Percentiles rank a stretch among this genome's conserved stretches.
These are phyloP conservation scores for Aureobasidium sp. DNA, from an alignment of 2,329 filamentous ascomycete species.

Conservation along the genomic window DNA sequence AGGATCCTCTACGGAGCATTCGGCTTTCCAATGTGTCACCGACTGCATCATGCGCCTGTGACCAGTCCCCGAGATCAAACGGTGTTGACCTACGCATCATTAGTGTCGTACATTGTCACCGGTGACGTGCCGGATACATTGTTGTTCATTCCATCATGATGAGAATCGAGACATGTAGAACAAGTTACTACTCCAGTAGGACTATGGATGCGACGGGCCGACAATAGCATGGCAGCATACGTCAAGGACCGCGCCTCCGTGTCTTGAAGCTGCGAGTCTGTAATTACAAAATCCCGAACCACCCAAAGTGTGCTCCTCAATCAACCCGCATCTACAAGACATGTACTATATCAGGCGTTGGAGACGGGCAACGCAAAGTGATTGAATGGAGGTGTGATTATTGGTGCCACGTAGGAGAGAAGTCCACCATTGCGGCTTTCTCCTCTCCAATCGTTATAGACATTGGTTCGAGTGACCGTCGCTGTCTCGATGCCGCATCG, in stretches of 20 bases:
- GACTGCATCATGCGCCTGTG: too few relatives aligned
- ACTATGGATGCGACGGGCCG: too few relatives aligned
- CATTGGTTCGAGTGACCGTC: too few relatives aligned
- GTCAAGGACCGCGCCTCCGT: not conserved
- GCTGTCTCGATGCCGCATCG: not conserved
- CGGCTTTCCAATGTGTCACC: too few relatives aligned
- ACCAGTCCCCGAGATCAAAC: too few relatives aligned
- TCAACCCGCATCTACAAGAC: not conserved
- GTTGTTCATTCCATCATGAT: too few relatives aligned
- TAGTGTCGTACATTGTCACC: too few relatives aligned
- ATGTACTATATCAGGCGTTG: not conserved
- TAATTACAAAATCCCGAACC: not conserved
- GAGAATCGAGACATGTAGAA: not conserved
- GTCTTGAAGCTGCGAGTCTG: not conserved
- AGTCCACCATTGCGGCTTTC: not conserved
- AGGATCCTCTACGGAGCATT: too few relatives aligned
- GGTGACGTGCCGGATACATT: too few relatives aligned
- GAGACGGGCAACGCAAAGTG: not conserved
- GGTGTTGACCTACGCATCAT: too few relatives aligned
- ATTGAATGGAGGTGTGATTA: not conserved
- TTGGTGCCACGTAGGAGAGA: not conserved
- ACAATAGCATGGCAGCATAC: not conserved
- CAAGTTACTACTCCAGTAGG: not conserved
- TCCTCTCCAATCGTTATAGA: not conserved
- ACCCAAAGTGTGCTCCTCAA: not conserved